phyloP scores from a whole-genome alignment of 306 rosid species.

The Erythrophleum fordii region DNA sequence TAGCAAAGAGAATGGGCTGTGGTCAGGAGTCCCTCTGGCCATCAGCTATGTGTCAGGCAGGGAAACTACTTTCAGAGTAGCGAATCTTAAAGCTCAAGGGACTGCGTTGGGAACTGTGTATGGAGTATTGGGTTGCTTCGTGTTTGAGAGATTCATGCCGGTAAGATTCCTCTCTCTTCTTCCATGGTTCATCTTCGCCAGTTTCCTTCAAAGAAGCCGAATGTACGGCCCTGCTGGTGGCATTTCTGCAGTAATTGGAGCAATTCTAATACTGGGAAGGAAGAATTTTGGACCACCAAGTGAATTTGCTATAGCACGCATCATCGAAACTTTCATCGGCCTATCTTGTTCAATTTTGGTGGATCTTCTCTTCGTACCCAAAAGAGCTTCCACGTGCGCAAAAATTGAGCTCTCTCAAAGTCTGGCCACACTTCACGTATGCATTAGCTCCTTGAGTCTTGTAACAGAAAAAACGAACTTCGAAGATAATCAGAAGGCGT shows the following conservation, averaged over 20 bases:
- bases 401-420: conserved; percentile 52
- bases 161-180: conserved; percentile 60
- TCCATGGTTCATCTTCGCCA: conserved; percentile 77
- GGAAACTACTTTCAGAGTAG: conserved; percentile 64
- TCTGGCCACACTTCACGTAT: conserved; percentile 44
- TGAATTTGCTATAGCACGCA: conserved; percentile 68
- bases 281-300: conserved; percentile 61
- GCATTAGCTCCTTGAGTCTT: conserved; percentile 49
- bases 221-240: conserved; percentile 81
- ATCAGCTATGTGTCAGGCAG: conserved; percentile 55
- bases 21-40: conserved; percentile 78
- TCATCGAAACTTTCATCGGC: conserved; percentile 70
- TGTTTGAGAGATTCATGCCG: conserved; percentile 48
- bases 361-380: conserved; percentile 62
- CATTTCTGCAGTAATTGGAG: conserved; percentile 71
- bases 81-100: conserved; percentile 73
- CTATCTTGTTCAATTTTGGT: conserved; percentile 51
- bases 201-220: conserved; percentile 61
- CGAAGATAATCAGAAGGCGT: conserved; percentile 38
- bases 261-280: conserved; percentile 63
- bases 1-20: conserved; percentile 58
- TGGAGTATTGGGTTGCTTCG: conserved; percentile 65
- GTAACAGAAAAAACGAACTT: conserved; percentile 7
- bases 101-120: conserved; percentile 67
- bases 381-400: conserved; percentile 59